phyloP scores from a whole-genome alignment of 345 rosid species.

The Salix viminalis region DNA sequence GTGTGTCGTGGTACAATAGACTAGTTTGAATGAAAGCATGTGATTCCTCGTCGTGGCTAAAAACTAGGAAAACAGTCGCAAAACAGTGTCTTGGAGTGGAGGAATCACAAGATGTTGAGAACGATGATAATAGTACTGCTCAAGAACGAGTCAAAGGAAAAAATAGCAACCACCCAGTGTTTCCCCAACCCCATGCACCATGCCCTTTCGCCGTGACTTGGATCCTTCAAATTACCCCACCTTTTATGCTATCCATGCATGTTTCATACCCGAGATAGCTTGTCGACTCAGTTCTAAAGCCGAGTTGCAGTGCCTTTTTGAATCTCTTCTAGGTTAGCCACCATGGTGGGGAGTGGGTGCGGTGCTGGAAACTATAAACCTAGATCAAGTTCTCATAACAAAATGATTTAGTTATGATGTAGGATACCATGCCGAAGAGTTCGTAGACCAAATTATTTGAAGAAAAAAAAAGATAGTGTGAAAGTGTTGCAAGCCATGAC shows the following conservation, averaged over 20 bases:
- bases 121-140: background rate
- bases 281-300: constrained; percentile 24
- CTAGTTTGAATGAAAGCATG: background rate
- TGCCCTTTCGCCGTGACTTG: constrained; percentile 27
- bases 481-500: no score
- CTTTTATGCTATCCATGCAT: background rate
- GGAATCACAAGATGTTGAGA: background rate
- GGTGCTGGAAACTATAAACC: background rate
- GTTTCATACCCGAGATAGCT: background rate
- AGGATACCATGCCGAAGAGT: no score
- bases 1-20: no score
- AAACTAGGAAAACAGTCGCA: background rate
- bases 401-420: background rate
- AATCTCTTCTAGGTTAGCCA: constrained; percentile 21
- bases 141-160: background rate
- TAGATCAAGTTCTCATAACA: background rate
- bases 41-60: background rate
- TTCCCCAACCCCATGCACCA: constrained; percentile 8
- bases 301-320: background rate
- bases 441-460: no score
- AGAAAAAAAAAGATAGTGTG: no score
- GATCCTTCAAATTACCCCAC: constrained; percentile 26
- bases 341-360: constrained; percentile 24
- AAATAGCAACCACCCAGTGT: background rate
- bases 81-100: background rate